Base-by-base conservation (phyloP, 495 filamentous ascomycete species). In the Podospora sp. region DNA sequence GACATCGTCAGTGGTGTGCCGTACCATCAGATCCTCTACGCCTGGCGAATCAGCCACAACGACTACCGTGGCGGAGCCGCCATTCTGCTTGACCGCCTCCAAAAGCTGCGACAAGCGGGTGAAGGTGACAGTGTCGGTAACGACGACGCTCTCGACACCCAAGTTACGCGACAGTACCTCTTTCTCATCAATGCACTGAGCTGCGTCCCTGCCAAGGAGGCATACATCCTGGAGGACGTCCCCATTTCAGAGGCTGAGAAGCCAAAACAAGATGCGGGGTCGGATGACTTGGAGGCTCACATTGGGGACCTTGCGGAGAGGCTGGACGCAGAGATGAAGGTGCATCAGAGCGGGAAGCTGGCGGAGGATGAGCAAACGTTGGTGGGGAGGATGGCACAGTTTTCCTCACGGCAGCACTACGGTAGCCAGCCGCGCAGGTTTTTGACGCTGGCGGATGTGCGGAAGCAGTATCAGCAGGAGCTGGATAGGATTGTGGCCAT, bases 61-160 rank as follows among this genome's bases (percentile, higher is more conserved):
- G 92, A 99, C 75, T 95, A 91, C 79, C 91, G 94, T 46, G 95
- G 94, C 58, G 95, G 92, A 2, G 93, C 95, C 0, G 86, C 89
- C 53, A 85, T 93, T 53, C 84, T 96, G 25, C 81, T 91, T 40
- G 87, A 90, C 68, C 82, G 89, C 69, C 79, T 80, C 62, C 77
- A 75, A 80, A 83, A 83, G 80, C 76, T 78, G 76, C 75, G 81
- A 77, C 77, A 68, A 65, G 69, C 79, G 65, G 81, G 80, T 22
- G 65, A 85, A 77, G 73, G 81, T 74, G 74, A 86, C 59, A 81
- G 72, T 65, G 76, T 74, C 66, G 75, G 79, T 63, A 77, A 82
- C 56, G 76, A 84, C 49, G 84, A 88, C 70, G 79, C 84, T 49
- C 75, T 83, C 11, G 83, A 85, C 61, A 83, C 86, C 18, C 82